phyloP scores from a whole-genome alignment of 768 basidiomycete species.

The Mycena polygramma region DNA sequence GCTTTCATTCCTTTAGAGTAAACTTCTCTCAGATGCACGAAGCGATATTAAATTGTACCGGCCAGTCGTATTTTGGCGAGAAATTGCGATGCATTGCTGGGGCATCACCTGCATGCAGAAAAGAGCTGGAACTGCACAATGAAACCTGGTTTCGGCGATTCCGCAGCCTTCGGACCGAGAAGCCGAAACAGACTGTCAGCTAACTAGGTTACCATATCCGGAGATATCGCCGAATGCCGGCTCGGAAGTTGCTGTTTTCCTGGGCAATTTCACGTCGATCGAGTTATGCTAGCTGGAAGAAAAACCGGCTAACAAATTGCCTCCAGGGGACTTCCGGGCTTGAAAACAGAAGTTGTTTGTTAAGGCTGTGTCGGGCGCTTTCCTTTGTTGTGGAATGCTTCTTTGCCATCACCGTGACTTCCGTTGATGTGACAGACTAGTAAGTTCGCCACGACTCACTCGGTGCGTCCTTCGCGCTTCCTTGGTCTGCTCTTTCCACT shows the following conservation, averaged over 20 bases:
- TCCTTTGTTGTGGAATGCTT: constrained; percentile 29
- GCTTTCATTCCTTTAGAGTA: too few species aligned
- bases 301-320: background rate
- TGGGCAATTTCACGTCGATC: too few species aligned
- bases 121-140: too few species aligned
- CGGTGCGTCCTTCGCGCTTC: constrained; percentile 14
- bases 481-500: background rate
- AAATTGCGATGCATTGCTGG: too few species aligned
- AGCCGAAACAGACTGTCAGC: constrained; percentile 22
- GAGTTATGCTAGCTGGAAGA: background rate
- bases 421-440: constrained; percentile 29
- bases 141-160: too few species aligned
- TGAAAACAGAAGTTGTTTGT: constrained; percentile 15
- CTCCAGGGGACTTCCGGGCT: background rate
- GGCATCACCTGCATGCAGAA: too few species aligned
- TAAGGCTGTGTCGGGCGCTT: constrained; percentile 11
- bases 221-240: constrained; percentile 9
- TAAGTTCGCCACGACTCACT: constrained; percentile 36
- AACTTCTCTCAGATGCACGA: too few species aligned
- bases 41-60: too few species aligned
- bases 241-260: background rate
- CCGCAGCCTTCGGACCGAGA: constrained; percentile 15
- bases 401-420: constrained; percentile 27
- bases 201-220: constrained; percentile 33
- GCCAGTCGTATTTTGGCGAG: too few species aligned